Evolutionary conservation across 176 grass and related monocot species (phyloP).

Genomic region (Saccharum officinarum): DNA sequence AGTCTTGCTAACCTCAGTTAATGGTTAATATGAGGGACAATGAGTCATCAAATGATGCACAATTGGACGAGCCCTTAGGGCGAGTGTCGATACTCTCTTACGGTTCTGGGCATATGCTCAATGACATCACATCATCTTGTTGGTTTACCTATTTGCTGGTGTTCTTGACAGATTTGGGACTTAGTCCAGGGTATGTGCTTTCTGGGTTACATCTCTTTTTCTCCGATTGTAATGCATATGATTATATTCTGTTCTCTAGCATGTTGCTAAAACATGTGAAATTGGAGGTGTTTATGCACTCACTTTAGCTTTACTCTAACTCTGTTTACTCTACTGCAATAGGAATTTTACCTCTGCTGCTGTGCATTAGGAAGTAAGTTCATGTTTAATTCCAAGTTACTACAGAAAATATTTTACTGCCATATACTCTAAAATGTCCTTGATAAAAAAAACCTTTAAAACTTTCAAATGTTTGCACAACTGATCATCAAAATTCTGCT

Average conservation of each 20-base stretch:
- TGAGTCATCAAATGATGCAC: constrained; percentile 40
- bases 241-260: neutral
- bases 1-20: neutral
- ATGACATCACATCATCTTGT: constrained; percentile 96
- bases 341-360: constrained; percentile 6
- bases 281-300: neutral
- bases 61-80: constrained; percentile 53
- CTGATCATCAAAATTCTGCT: neutral
- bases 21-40: constrained; percentile 60
- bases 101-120: constrained; percentile 96
- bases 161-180: constrained; percentile 86
- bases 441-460: neutral
- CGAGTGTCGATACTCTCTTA: constrained; percentile 80
- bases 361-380: constrained; percentile 2
- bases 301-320: neutral
- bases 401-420: neutral
- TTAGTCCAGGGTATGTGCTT: constrained; percentile 69
- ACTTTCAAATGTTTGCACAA: neutral
- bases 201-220: neutral
- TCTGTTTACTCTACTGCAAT: neutral
- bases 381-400: neutral
- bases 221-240: constrained; percentile 4
- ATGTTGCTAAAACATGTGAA: constrained; percentile 20
- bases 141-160: constrained; percentile 96
- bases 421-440: neutral